A percentile compares a stretch with the other conserved stretches of the same genome.
These are phyloP conservation scores for Naegleria fowleri DNA, from an alignment of 208 protist genomes.

Conservation along the genomic window DNA sequence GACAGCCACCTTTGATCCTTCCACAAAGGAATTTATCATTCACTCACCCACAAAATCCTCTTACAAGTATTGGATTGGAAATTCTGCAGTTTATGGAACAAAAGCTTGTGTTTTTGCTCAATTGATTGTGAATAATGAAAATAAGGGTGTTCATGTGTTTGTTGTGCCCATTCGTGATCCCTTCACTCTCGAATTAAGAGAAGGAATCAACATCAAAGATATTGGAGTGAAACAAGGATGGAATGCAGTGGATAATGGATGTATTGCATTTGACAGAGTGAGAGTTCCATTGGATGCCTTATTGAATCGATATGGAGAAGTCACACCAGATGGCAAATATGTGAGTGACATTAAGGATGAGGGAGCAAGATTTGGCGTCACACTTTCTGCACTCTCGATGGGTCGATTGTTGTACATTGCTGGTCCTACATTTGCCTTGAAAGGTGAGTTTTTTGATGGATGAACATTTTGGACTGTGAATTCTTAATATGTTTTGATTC, in stretches of 20 bases:
- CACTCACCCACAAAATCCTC: slow-evolving; percentile 26
- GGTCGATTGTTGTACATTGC: slow-evolving; percentile 31
- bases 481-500: too few species aligned
- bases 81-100: slow-evolving; percentile 5
- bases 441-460: too few species aligned
- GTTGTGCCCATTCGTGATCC: slow-evolving; percentile 29
- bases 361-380: background rate
- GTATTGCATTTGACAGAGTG: slow-evolving; percentile 57
- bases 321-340: slow-evolving; percentile 33
- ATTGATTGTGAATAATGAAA: slow-evolving; percentile 20
- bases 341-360: background rate
- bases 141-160: slow-evolving; percentile 28
- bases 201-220: background rate
- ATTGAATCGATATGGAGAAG: slow-evolving; percentile 44
- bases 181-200: background rate
- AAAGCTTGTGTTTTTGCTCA: slow-evolving; percentile 27
- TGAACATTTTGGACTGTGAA: too few species aligned
- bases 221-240: slow-evolving; percentile 15
- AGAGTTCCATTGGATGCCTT: slow-evolving; percentile 45
- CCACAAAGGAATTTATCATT: slow-evolving; percentile 30
- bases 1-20: slow-evolving; percentile 34
- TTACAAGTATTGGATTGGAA: slow-evolving; percentile 37
- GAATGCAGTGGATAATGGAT: slow-evolving; percentile 57
- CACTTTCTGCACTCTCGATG: slow-evolving; percentile 16
- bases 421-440: background rate